Conservation (phyloP, 257 asterid species). For the Solanum verrucosum region DNA sequence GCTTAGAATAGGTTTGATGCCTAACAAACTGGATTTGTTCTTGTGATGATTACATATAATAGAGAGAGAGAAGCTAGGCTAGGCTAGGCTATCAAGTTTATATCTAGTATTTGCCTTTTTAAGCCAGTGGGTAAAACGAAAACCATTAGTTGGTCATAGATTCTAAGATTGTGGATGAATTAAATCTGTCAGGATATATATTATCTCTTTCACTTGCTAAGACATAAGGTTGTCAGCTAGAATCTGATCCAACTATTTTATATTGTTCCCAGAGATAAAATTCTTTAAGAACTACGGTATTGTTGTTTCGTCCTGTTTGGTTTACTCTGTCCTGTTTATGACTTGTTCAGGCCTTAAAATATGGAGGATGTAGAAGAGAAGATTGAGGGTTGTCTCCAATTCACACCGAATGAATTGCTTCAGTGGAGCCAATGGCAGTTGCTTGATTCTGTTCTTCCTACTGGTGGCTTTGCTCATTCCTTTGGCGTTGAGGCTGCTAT, state of each 20-base stretch:
- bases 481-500: constrained; percentile 85
- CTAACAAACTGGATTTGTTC: background rate
- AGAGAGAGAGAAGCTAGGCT: too few species aligned
- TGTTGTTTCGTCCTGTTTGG: background rate
- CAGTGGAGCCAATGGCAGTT: constrained; percentile 94
- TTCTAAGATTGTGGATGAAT: background rate
- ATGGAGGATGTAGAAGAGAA: constrained; percentile 6
- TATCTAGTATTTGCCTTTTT: background rate
- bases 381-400: constrained; percentile 1
- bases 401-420: constrained; percentile 9
- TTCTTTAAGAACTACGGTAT: background rate
- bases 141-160: background rate
- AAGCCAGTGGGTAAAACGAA: background rate
- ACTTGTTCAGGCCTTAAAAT: background rate
- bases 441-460: constrained; percentile 84
- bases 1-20: background rate
- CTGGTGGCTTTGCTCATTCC: constrained; percentile 98
- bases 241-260: background rate
- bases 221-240: background rate
- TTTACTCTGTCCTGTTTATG: background rate
- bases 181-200: background rate
- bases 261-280: background rate
- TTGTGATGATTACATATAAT: background rate
- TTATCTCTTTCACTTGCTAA: background rate
- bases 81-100: background rate